Conservation (phyloP, 208 protist species). For the Trypanosoma avium region DNA sequence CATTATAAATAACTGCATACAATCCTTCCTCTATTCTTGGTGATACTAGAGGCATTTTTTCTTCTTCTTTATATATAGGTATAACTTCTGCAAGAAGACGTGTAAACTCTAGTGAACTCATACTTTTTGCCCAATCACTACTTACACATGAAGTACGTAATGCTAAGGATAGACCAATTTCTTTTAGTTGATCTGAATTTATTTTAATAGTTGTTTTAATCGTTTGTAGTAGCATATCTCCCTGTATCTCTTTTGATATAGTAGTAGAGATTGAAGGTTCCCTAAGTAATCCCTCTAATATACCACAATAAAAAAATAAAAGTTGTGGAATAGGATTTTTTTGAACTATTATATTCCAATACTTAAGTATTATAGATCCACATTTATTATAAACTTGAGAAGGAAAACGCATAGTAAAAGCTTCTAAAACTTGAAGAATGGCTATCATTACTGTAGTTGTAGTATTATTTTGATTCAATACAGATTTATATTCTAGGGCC, state of each 20-base stretch:
- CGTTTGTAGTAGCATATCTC: not conserved
- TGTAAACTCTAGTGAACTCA: constrained; percentile 19
- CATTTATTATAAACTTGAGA: constrained; percentile 14
- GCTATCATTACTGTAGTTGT: not conserved
- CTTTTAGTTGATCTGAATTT: constrained; percentile 8
- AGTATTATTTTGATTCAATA: not conserved
- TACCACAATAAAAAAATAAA: constrained; percentile 22
- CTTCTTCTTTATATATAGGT: not conserved
- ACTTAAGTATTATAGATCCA: not conserved
- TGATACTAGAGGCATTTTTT: not conserved
- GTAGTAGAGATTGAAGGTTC: constrained; percentile 1
- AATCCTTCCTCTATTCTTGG: constrained; percentile 20
- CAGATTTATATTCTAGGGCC: not conserved
- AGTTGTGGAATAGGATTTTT: not conserved
- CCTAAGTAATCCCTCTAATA: constrained; percentile 17
- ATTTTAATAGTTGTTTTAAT: constrained; percentile 6
- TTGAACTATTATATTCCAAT: not conserved
- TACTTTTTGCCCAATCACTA: constrained; percentile 14
- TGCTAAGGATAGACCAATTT: constrained; percentile 23
- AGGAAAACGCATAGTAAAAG: constrained; percentile 13
- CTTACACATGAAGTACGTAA: constrained; percentile 18
- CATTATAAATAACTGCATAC: constrained; percentile 26
- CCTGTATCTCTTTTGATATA: not conserved
- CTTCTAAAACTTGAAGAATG: constrained; percentile 16
- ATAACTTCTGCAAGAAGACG: not conserved